A percentile compares a stretch with the other conserved stretches of the same genome.
Evolutionary conservation across 257 asterid species (phyloP).

Genomic region (Rubia yunnanensis): DNA sequence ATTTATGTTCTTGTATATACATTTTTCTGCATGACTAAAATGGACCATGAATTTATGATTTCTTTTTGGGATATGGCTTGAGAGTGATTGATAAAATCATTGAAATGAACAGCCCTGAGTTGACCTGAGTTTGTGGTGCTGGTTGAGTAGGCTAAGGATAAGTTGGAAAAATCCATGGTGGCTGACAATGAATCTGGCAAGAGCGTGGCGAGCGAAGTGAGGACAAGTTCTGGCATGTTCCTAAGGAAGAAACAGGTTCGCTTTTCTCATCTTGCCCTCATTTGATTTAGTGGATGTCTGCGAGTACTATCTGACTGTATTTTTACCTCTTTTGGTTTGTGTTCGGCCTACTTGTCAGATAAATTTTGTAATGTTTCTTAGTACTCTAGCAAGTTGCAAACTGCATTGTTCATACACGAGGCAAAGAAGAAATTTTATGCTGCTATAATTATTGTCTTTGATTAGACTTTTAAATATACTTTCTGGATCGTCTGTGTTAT

Average conservation of each 20-base stretch:
- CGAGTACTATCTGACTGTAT: not conserved
- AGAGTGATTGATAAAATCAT: not conserved
- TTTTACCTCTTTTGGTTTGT: not conserved
- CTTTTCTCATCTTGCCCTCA: not conserved
- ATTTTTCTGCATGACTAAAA: not conserved
- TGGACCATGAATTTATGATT: not conserved
- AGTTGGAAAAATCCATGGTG: constrained; percentile 91
- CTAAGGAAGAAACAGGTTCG: constrained; percentile 60
- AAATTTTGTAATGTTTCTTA: not conserved
- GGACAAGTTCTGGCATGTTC: constrained; percentile 95
- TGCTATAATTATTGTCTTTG: not conserved
- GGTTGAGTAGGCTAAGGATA: constrained; percentile 61
- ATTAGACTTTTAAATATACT: not conserved
- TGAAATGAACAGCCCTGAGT: not conserved
- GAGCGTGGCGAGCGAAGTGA: constrained; percentile 77
- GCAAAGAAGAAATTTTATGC: not conserved
- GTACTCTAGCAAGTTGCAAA: not conserved
- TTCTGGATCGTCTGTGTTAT: not conserved
- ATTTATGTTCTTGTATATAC: not conserved
- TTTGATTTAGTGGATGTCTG: not conserved
- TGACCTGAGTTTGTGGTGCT: constrained; percentile 18
- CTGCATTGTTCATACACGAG: not conserved
- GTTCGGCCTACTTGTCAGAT: not conserved
- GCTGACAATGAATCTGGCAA: constrained; percentile 84
- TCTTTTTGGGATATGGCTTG: not conserved